Base-by-base conservation (phyloP, 73 alveolate species). In the Breviolum minutum region DNA sequence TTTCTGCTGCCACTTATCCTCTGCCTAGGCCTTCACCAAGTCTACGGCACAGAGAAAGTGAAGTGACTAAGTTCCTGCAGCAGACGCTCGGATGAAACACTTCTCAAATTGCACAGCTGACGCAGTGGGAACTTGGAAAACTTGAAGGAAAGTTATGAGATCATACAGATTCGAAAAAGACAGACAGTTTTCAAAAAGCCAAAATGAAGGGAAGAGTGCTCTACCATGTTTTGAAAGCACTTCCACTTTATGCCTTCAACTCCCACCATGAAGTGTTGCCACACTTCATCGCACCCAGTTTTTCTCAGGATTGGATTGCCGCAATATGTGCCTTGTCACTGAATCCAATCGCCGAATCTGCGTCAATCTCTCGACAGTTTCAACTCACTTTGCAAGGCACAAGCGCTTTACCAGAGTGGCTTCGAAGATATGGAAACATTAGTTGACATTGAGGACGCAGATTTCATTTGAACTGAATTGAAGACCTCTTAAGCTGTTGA, bases 401-500 rank as follows among this genome's bases (percentile, higher is more conserved):
- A 91, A 30, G 89, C 88, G 7, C 97, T 91, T 40, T 91, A 73
- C 70, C 40, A 54, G 89, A 91, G 97, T 66, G 97, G 97, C n/a
- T 91, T 91, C 66, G 97, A 91, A 74, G 97, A 91, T 64, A 91
- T 91, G 97, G 97, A 91, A 80, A 91, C 97, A 11, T 88, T 91
- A 2, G 89, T 91, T 17, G 97, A 91, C 40, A 91, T 91, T 60
- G 97, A 91, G 97, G 97, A 30, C 81, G 54, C 54, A 40, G 54
- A 40, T 40, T 40, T 40, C 54, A 40, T 40, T 3, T 40, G 54
- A 40, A 40, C 54, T 40, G 54, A 40, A 40, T 40, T 40, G 54
- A 40, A 40, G 54, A 40, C 54, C 54, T 40, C 5, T 40, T 40
- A 3, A 40, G 54, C 54, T 40, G 54, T 3, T 40, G 54, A 40